Conservation (phyloP, 2,329 filamentous ascomycete species). For the Macrophomina pseudophaseolina region DNA sequence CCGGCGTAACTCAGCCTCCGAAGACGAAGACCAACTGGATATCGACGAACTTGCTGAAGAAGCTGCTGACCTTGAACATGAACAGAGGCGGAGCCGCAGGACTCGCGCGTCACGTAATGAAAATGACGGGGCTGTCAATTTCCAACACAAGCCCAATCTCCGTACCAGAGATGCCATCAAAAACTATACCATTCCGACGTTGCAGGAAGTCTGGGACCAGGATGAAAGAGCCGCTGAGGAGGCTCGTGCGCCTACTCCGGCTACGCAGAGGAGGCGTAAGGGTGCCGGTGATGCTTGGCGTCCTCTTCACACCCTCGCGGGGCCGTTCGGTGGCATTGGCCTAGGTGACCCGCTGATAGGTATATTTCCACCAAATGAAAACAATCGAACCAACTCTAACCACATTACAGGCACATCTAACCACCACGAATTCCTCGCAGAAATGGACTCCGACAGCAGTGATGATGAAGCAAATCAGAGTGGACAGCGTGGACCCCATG, state of each 20-base stretch:
- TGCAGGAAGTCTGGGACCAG: slow-evolving; percentile 69
- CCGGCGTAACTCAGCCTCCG: slow-evolving; percentile 51
- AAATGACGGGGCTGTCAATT: slow-evolving; percentile 50
- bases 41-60: slow-evolving; percentile 59
- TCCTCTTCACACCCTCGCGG: slow-evolving; percentile 84
- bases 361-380: slow-evolving; percentile 59
- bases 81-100: slow-evolving; percentile 50
- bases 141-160: slow-evolving; percentile 59
- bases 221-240: slow-evolving; percentile 74
- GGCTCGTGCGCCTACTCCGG: slow-evolving; percentile 69
- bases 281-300: slow-evolving; percentile 69
- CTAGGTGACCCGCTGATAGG: slow-evolving; percentile 73
- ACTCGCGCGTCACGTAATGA: slow-evolving; percentile 37
- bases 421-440: slow-evolving; percentile 50
- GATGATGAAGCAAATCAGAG: slow-evolving; percentile 63
- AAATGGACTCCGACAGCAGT: slow-evolving; percentile 81
- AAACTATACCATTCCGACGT: slow-evolving; percentile 83
- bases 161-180: slow-evolving; percentile 72
- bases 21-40: slow-evolving; percentile 50
- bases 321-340: slow-evolving; percentile 87
- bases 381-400: neutral
- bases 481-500: slow-evolving; percentile 4
- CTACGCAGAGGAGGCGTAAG: slow-evolving; percentile 66
- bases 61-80: slow-evolving; percentile 62
- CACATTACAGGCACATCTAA: slow-evolving; percentile 67